Conservation (phyloP, 495 filamentous ascomycete species). For the Hypoxylon subgilvum region DNA sequence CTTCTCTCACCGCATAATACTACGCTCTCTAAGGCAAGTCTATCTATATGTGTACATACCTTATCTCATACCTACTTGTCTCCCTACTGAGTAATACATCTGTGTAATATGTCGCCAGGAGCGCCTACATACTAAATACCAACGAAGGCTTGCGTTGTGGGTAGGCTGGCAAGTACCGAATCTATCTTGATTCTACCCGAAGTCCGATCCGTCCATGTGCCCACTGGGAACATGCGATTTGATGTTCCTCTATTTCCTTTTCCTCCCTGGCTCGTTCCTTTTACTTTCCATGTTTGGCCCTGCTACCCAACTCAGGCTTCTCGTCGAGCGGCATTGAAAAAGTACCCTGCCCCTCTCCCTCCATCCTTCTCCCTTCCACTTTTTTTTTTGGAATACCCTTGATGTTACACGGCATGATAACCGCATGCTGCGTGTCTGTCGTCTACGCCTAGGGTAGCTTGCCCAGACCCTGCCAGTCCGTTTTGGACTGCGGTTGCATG, state of each 20-base stretch:
- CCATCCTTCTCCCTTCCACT: slow-evolving; percentile 3
- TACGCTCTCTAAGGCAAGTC: slow-evolving; percentile 11
- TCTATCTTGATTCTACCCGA: slow-evolving; percentile 24
- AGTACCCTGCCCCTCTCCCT: slow-evolving; percentile 2
- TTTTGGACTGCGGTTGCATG: slow-evolving; percentile 38
- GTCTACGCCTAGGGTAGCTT: slow-evolving; percentile 29
- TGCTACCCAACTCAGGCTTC: neutral
- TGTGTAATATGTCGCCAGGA: slow-evolving; percentile 31
- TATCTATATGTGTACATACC: slow-evolving; percentile 13
- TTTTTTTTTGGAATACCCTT: slow-evolving; percentile 30
- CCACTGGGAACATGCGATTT: slow-evolving; percentile 21
- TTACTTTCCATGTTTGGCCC: slow-evolving; percentile 14
- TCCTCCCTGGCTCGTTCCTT: slow-evolving; percentile 14
- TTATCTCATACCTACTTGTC: neutral
- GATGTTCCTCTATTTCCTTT: slow-evolving; percentile 18
- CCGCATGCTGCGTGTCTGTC: slow-evolving; percentile 37
- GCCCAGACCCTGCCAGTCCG: slow-evolving; percentile 26
- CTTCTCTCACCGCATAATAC: slow-evolving; percentile 33
- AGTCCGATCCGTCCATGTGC: slow-evolving; percentile 22
- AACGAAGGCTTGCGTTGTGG: slow-evolving; percentile 4
- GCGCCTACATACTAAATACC: slow-evolving; percentile 33
- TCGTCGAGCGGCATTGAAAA: slow-evolving; percentile 12
- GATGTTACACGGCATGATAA: slow-evolving; percentile 35
- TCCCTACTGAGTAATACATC: slow-evolving; percentile 9
- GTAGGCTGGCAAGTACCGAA: no score